These are phyloP conservation scores for Gomphus bonarii DNA, from an alignment of 1,284 basidiomycete species.

Conservation along the genomic window DNA sequence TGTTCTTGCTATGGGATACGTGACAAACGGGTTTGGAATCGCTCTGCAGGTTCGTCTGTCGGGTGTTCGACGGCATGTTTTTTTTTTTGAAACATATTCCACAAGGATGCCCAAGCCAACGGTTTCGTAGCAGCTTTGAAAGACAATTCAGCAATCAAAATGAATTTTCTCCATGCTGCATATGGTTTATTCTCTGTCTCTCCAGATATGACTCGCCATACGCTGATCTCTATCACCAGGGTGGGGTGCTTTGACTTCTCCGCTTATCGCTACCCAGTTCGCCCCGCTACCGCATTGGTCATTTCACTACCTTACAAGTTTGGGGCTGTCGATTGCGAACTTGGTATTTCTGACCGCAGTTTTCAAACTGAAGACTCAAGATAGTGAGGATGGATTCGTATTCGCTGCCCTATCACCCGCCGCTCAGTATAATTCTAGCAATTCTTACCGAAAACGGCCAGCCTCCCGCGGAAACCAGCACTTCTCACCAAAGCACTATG, in stretches of 20 bases:
- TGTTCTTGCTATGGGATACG: slow-evolving; percentile 48
- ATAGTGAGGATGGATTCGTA: slow-evolving; percentile 29
- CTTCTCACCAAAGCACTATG: slow-evolving; percentile 24
- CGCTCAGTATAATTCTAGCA: not conserved
- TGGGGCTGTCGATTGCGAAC: slow-evolving; percentile 44
- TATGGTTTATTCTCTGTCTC: slow-evolving; percentile 26
- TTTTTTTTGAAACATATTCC: slow-evolving; percentile 7
- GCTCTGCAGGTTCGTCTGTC: slow-evolving; percentile 33
- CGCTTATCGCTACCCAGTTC: slow-evolving; percentile 57
- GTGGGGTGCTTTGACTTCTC: slow-evolving; percentile 46
- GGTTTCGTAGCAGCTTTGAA: slow-evolving; percentile 40
- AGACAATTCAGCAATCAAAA: slow-evolving; percentile 33
- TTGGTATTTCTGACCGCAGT: slow-evolving; percentile 31
- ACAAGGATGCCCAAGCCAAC: slow-evolving; percentile 46
- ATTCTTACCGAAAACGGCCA: slow-evolving; percentile 6
- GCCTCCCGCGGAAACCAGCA: slow-evolving; percentile 16
- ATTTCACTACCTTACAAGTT: slow-evolving; percentile 52
- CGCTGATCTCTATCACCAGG: slow-evolving; percentile 26
- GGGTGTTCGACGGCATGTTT: not conserved
- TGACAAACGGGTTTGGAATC: slow-evolving; percentile 51
- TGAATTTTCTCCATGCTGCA: slow-evolving; percentile 45
- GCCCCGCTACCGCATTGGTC: slow-evolving; percentile 42
- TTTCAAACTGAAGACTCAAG: slow-evolving; percentile 46
- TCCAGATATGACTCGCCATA: slow-evolving; percentile 6
- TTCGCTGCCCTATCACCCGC: not conserved